Base-by-base conservation (phyloP, 495 filamentous ascomycete species). In the Aspergillus egyptiacus region DNA sequence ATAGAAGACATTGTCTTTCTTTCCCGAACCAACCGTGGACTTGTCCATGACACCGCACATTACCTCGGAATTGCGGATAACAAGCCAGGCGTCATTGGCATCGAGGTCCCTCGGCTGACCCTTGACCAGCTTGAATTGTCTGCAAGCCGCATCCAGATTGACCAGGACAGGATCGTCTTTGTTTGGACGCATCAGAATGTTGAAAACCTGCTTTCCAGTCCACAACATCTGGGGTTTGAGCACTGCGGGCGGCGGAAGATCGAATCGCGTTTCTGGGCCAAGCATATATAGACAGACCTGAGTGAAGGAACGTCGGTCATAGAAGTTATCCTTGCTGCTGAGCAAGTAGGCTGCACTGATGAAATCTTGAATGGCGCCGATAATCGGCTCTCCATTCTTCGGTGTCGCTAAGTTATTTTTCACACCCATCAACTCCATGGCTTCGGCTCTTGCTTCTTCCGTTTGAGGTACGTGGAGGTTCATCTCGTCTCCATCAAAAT, bases 41-140 rank as follows among this genome's bases (percentile, higher is more conserved):
- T 98, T 98, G 68, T 98, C 93, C 90, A 98, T 95, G 28, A 89
- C 81, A 57, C 93, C 93, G 59, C 93, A 96, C 89, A 98, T 96
- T 51, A 98, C 82, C 63, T 96, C 93, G 0, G 91, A 96, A 57
- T 97, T 96, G 32, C 93, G 85, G 55, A 98, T 83, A 13, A 95
- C 87, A 20, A 98, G 73, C 79, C 84, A 96, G 6, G 79, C 77
- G 66, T 98, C 93, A 54, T 95, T 85, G 3, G 77, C 75, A 56
- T 87, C 82, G 68, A 97, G 80, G 58, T 96, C 91, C 6, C 69
- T 65, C 74, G 71, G 46, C 64, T 68, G 39, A 65, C 70, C 66
- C 51, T 73, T 75, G 13, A 69, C 68, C 55, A 38, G 72, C 65
- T 71, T 84, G 79, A 72, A 97, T 40, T 90, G 80, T 71, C 86